Percentiles rank a stretch among this genome's conserved stretches.
Evolutionary conservation across 2,329 filamentous ascomycete genomes (phyloP).

Genomic region (Chaetomium sp.): DNA sequence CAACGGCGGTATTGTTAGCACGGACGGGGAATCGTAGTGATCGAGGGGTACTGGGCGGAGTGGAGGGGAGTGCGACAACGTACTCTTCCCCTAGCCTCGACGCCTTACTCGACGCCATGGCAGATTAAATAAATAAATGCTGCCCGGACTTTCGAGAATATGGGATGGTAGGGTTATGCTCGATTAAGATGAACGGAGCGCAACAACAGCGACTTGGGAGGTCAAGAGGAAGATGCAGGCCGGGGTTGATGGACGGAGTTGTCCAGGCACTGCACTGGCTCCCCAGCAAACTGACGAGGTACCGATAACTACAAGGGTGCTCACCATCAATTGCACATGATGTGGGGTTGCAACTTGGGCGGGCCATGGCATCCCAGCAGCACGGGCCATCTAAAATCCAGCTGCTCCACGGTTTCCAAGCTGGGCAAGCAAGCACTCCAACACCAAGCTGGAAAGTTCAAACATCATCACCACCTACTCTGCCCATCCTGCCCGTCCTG

Average conservation of each 20-base stretch:
- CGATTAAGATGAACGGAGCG: background rate
- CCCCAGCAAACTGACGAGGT: slow-evolving; percentile 8
- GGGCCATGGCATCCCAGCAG: background rate
- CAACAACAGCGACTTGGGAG: background rate
- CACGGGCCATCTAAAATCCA: slow-evolving; percentile 37
- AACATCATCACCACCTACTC: background rate
- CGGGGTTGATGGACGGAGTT: slow-evolving; percentile 1
- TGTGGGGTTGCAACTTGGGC: background rate
- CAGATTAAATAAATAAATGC: slow-evolving; percentile 25
- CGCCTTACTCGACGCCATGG: slow-evolving; percentile 63
- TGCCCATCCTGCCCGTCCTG: background rate
- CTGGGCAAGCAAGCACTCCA: background rate
- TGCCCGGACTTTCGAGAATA: too few species aligned
- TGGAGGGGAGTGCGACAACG: slow-evolving; percentile 36
- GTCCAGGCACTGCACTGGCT: background rate
- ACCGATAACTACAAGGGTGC: slow-evolving; percentile 26
- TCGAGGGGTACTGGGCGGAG: background rate
- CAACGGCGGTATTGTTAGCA: slow-evolving; percentile 31
- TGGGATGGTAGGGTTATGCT: background rate
- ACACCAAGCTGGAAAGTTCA: slow-evolving; percentile 14
- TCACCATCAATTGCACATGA: background rate
- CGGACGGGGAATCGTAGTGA: background rate
- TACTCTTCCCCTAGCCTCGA: slow-evolving; percentile 65
- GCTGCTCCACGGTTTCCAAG: slow-evolving; percentile 1
- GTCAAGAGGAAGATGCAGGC: background rate